Base-by-base conservation (phyloP, 163 green algal genomes). In the Scenedesmus sp. region DNA sequence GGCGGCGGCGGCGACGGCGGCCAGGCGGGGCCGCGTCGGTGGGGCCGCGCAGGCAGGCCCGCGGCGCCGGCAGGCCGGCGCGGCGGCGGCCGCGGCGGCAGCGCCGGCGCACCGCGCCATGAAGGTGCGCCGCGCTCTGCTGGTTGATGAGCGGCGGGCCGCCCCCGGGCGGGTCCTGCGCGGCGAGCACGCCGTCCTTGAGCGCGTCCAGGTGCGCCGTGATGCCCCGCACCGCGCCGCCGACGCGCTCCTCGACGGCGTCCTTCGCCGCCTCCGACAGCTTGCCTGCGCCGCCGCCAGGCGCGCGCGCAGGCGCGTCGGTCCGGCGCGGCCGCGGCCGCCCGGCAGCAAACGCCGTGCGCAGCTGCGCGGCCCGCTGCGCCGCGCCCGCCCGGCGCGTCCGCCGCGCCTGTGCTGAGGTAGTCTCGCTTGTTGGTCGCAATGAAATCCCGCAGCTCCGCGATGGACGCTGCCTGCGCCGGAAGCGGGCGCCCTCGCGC, bases 121-220 rank as follows among this genome's bases (percentile, higher is more conserved):
- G 89, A 7, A 87, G 78, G 79, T 95, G 91, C 24, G 89, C 89
- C 22, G 69, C 63, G 44, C 75, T 82, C 18, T 86, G 63, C 63
- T 80, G 60, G 56, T 86, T 86, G 42, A 86, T 57, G 20, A 83
- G 42, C 5, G 64, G 58, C 51, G 53, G n/a, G 14, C 70, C 29
- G 20, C 44, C 63, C 17, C 45, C 45, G 29, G 57, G 31, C 33
- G 63, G 66, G 58, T 76, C 26, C 70, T 84, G 78, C 31, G 67
- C 67, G 45, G 80, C 65, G 6, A 85, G 24, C 26, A 85, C 73
- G 44, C 80, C 64, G 24, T 78, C 45, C 53, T 77, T 86, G 2
- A 86, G 60, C 36, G 63, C 33, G 1, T 86, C 81, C 3, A 86
- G 31, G 13, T 72, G 60, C 63, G 67, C 31, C 26, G 65, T 77